These are phyloP conservation scores for Hura crepitans DNA, from an alignment of 441 rosid genomes.

Conservation along the genomic window DNA sequence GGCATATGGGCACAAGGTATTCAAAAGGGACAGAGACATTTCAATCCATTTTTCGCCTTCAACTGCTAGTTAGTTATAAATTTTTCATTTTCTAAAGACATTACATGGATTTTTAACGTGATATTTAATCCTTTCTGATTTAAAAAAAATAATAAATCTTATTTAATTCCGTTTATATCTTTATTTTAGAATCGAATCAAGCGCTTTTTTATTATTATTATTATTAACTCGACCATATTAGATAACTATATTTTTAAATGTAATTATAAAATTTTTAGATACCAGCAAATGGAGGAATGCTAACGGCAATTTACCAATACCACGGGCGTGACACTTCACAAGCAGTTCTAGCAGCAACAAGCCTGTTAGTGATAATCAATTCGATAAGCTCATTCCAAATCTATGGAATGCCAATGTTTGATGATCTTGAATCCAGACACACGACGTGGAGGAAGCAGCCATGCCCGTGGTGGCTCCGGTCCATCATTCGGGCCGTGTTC, in stretches of 20 bases:
- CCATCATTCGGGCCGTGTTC: slow-evolving; percentile 40
- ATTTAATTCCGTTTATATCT: too few relatives aligned
- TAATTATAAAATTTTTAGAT: slow-evolving; percentile 33
- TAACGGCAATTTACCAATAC: slow-evolving; percentile 40
- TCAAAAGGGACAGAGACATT: too few relatives aligned
- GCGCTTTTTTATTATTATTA: too few relatives aligned
- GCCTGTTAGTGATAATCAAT: slow-evolving; percentile 55
- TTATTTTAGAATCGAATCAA: too few relatives aligned
- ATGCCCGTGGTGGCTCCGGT: slow-evolving; percentile 64
- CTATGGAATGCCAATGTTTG: slow-evolving; percentile 74
- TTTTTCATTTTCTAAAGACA: too few relatives aligned
- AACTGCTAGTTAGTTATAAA: too few relatives aligned
- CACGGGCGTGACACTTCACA: slow-evolving; percentile 44
- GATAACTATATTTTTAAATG: too few relatives aligned
- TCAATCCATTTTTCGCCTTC: too few relatives aligned
- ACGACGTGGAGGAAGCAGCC: slow-evolving; percentile 42
- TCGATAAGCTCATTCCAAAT: slow-evolving; percentile 73
- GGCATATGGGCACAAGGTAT: slow-evolving; percentile 81
- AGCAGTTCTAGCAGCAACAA: slow-evolving; percentile 46
- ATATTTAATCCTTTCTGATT: too few relatives aligned
- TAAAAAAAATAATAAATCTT: too few relatives aligned
- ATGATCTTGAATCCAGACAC: slow-evolving; percentile 56
- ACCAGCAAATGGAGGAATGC: slow-evolving; percentile 69
- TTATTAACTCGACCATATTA: too few relatives aligned
- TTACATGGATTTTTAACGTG: too few relatives aligned